Base-by-base conservation (phyloP, 2,329 filamentous ascomycete species). In the Gnomoniopsis sp. region DNA sequence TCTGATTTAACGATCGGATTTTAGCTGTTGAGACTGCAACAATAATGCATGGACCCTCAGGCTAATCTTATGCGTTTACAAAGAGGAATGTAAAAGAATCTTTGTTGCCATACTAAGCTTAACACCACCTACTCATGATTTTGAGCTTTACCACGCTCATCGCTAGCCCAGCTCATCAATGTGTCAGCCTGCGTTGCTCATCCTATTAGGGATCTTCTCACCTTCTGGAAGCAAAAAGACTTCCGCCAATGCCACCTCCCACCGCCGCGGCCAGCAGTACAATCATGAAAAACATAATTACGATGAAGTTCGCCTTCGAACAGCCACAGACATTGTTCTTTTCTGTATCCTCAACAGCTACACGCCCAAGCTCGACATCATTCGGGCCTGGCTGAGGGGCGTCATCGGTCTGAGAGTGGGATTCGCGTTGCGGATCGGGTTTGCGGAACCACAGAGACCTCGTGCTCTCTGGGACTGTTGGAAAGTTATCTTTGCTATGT, bases 261-360 rank as follows among this genome's bases (percentile, higher is more conserved):
- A 58, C 38, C 14, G 50, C 58, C 19, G 58, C 58, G 7, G 55
- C 58, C 0, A 60, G 19, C 12, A 60, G 21, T 15, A 60, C 58
- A 3, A 60, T 51, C 17, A 54, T 14, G 17, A 60, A 50, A 38
- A 60, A 60, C 21, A 58, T 15, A 1, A 60, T 34, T 0, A 60
- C 23, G 11, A 55, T 53, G 12, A 60, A 57, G 4, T 55, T 58
- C 38, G 58, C 43, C 41, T 46, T 14, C 3, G 58, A 60, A 33
- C 50, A 53, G 17, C 58, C 58, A 33, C 55, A 60, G 17, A 60
- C 47, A 41, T 14, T 47, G 19, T 44, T 23, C 3, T 22, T 30
- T 41, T 52, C 51, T 2, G 21, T 7, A 49, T 26, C 46, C 12
- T 49, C 46, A 15, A 14, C 23, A 23, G 23, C 51, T 22, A 46